Base-by-base conservation (phyloP, 805 yeast species). In the Pichia occidentalis region DNA sequence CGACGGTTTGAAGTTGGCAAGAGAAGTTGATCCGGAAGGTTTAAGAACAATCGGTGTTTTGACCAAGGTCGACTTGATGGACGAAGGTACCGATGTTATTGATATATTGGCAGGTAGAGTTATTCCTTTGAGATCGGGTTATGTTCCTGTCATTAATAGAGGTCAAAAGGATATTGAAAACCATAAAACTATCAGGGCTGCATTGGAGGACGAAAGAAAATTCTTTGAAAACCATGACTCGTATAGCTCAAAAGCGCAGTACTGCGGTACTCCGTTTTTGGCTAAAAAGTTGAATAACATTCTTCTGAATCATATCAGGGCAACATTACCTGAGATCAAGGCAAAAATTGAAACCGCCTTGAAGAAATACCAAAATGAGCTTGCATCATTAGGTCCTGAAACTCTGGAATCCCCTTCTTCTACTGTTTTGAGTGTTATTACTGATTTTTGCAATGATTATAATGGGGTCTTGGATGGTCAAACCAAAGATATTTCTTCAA, bases 21-120 rank as follows among this genome's bases (percentile, higher is more conserved):
- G 97, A 54, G 97, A 92, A 60, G 97, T 92, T 35, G 98, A 92
- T 56, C 97, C 97, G 2, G 95, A 85, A 59, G 98, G 98, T 32
- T 63, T 79, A 30, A 77, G 98, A 67, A 92, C 98, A 21, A 84
- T 92, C 52, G 98, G 98, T 60, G 98, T 92, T 24, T 73, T 92
- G 50, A 92, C 97, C 14, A 92, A 92, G 62, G 82, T 92, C 39
- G 98, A 92, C 63, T 73, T 92, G 49, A 92, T 92, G 98, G 98
- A 92, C 60, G 80, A 85, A 52, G 98, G 98, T 40, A 92, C 98
- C 4, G 95, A 92, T 64, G 97, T 92, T 29, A 77, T 87, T 51
- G 98, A 92, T 59, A 88, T 92, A 52, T 70, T 92, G 45, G 90
- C 97, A 12, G 96, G 97, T 36, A 73, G 96, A 60, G 95, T 92